Base-by-base conservation (phyloP, 257 asterid genomes). In the Nicotiana tabacum region DNA sequence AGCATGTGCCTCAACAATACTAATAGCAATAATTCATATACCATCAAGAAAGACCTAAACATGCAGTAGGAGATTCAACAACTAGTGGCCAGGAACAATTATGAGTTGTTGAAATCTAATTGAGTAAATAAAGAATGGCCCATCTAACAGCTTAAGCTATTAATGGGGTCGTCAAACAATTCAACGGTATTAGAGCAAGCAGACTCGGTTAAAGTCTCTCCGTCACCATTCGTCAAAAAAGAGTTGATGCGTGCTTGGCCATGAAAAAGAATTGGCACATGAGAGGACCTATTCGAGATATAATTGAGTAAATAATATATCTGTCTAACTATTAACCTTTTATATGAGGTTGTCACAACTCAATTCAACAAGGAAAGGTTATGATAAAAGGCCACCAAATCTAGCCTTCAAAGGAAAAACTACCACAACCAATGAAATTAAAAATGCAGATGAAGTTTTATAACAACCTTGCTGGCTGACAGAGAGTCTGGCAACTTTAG, bases 401-500 rank as follows among this genome's bases (percentile, higher is more conserved):
- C 51, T 48, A 74, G 24, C 24, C 61, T 74, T 74, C 80, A 74
- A 74, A 74, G 27, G 9, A 27, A 35, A 48, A 48, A n/a, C 16
- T 48, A 27, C 62, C 27, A 27, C 62, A 74, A 74, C 46, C 43
- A 27, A 48, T 48, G 43, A 30, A n/a, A 69, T 33, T 74, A 51
- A 48, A 46, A 24, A 27, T 74, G 64, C 4, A 74, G 9, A 74
- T 51, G 62, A 74, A 81, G 67, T 43, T 81, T 66, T 57, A 24
- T 43, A 76, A 83, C 87, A 89, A 93, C 99, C 90, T 94, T 96
- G 90, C 93, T 89, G 74, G 98, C 95, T 74, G 97, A 82, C 86
- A 90, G 88, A 84, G 95, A 88, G 77, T 96, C 99, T 13, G 98
- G 98, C 87, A 96, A 89, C 87, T 90, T 91, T 87, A 94, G 87